Percentiles rank a stretch among this genome's conserved stretches.
Conservation (phyloP, 225 moss, liverwort and hornwort species). For the Rhytidiadelphus loreus region DNA sequence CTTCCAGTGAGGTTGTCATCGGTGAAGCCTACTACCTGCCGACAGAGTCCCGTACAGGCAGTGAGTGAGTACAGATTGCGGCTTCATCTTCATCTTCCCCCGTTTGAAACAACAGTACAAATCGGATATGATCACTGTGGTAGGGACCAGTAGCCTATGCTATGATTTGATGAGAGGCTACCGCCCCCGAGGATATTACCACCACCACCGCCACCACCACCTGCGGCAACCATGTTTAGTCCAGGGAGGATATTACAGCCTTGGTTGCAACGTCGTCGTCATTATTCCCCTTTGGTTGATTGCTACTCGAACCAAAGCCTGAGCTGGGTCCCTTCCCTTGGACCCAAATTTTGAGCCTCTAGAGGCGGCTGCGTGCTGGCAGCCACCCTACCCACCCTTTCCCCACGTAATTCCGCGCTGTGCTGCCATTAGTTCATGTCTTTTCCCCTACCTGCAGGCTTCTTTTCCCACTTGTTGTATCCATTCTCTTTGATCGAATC, state of each 20-base stretch:
- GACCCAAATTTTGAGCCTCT: slow-evolving; percentile 52
- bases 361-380: slow-evolving; percentile 8
- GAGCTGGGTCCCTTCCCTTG: slow-evolving; percentile 16
- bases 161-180: slow-evolving; percentile 19
- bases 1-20: slow-evolving; percentile 21
- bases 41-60: slow-evolving; percentile 8
- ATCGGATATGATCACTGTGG: slow-evolving; percentile 9
- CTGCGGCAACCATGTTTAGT: slow-evolving; percentile 28
- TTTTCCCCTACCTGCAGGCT: slow-evolving; percentile 18
- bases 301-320: slow-evolving; percentile 6
- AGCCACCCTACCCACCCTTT: neutral
- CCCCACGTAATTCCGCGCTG: neutral
- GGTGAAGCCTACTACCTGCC: slow-evolving; percentile 44
- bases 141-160: slow-evolving; percentile 11
- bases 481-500: neutral
- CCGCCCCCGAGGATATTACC: neutral
- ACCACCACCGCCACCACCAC: neutral
- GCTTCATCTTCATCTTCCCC: slow-evolving; percentile 16
- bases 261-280: slow-evolving; percentile 17
- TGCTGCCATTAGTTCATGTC: slow-evolving; percentile 12
- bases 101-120: slow-evolving; percentile 4
- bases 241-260: slow-evolving; percentile 27
- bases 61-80: slow-evolving; percentile 26
- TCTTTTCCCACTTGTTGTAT: slow-evolving; percentile 1
- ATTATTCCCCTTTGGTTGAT: neutral